phyloP scores from a whole-genome alignment of 306 rosid genomes.

The Fragaria iinumae region DNA sequence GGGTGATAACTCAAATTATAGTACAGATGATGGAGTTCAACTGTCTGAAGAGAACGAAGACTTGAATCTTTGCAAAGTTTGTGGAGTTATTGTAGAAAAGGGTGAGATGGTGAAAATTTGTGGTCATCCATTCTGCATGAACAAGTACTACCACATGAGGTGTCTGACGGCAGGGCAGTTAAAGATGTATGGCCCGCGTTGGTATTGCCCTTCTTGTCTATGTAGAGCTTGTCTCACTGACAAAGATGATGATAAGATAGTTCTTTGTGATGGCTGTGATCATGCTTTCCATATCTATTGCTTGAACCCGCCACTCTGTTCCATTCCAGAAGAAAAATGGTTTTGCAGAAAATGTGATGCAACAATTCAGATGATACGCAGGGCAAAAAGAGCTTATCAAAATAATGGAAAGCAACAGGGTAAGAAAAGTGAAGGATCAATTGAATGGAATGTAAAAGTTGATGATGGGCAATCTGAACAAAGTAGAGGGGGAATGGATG shows the following conservation, averaged over 20 bases:
- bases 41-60: constrained; percentile 19
- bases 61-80: constrained; percentile 49
- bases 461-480: constrained; percentile 46
- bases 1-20: constrained; percentile 51
- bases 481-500: constrained; percentile 74
- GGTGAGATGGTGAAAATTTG: constrained; percentile 48
- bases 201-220: constrained; percentile 96
- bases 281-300: constrained; percentile 86
- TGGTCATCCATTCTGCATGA: constrained; percentile 57
- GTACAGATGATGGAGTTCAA: constrained; percentile 43
- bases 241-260: constrained; percentile 61
- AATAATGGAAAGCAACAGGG: constrained; percentile 34
- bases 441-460: constrained; percentile 41
- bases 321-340: constrained; percentile 76
- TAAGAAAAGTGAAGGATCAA: constrained; percentile 35
- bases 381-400: constrained; percentile 52
- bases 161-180: constrained; percentile 72
- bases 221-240: constrained; percentile 72
- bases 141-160: constrained; percentile 62
- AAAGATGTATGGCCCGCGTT: constrained; percentile 41
- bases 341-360: constrained; percentile 72
- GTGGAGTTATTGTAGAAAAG: constrained; percentile 45
- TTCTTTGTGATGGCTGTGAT: constrained; percentile 93
- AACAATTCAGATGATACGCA: constrained; percentile 53
- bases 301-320: constrained; percentile 57